A percentile compares a stretch with the other conserved stretches of the same genome.
These are phyloP conservation scores for Microbotryum intermedium DNA, from an alignment of 1,284 basidiomycete species.

Conservation along the genomic window DNA sequence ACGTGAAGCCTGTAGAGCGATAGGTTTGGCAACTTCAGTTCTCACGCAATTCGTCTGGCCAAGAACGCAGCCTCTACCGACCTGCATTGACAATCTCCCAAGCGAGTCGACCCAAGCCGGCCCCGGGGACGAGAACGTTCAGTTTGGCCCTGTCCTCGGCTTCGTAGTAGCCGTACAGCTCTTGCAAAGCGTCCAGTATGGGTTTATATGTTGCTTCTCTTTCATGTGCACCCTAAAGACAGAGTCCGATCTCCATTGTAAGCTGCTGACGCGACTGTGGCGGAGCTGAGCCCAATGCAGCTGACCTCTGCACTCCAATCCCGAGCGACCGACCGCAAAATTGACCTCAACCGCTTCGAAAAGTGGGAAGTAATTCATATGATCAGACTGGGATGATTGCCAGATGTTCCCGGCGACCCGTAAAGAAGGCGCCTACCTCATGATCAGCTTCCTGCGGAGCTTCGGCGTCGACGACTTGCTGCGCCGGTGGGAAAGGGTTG, in stretches of 20 bases:
- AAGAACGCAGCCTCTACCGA: slow-evolving; percentile 36
- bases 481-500: slow-evolving; percentile 19
- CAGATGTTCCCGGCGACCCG: too few relatives aligned
- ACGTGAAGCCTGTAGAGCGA: slow-evolving; percentile 3
- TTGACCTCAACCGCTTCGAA: slow-evolving; percentile 79
- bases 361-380: not conserved
- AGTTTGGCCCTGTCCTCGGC: slow-evolving; percentile 46
- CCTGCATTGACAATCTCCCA: slow-evolving; percentile 76
- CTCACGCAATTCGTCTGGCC: too few relatives aligned
- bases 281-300: not conserved
- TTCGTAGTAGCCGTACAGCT: slow-evolving; percentile 50
- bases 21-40: not conserved
- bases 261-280: too few relatives aligned
- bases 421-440: slow-evolving; percentile 6
- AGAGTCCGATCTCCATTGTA: too few relatives aligned
- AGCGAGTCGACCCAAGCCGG: slow-evolving; percentile 73
- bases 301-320: slow-evolving; percentile 79
- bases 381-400: not conserved
- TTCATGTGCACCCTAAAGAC: slow-evolving; percentile 58
- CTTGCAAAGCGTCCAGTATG: slow-evolving; percentile 62
- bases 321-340: slow-evolving; percentile 78
- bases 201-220: slow-evolving; percentile 69
- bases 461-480: slow-evolving; percentile 11
- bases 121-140: slow-evolving; percentile 75
- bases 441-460: slow-evolving; percentile 26